A percentile compares a stretch with the other conserved stretches of the same genome.
phyloP scores from a whole-genome alignment of 176 grass and related monocot species.

The Oryza longistaminata region DNA sequence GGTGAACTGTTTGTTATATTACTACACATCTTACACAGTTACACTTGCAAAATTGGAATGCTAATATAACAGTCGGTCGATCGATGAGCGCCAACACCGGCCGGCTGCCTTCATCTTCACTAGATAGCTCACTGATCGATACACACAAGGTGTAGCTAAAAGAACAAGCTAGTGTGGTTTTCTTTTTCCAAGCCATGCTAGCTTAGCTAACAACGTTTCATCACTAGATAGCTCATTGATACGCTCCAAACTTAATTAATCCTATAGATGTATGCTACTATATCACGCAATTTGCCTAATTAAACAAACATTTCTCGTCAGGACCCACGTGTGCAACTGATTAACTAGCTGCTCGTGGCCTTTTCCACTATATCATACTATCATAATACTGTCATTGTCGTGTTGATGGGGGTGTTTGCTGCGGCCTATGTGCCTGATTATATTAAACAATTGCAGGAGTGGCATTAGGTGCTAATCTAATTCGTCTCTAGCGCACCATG shows the following conservation, averaged over 20 bases:
- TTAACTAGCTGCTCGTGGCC: constrained; percentile 19
- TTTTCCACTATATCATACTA: neutral
- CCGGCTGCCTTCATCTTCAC: no score
- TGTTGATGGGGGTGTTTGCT: neutral
- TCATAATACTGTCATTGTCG: neutral
- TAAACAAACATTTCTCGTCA: neutral
- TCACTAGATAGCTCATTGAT: neutral
- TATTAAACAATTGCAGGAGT: constrained; percentile 20
- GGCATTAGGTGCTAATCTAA: neutral
- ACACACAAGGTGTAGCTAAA: no score
- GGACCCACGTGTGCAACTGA: constrained; percentile 23
- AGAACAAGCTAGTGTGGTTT: neutral
- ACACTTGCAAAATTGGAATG: no score
- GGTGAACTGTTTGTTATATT: no score
- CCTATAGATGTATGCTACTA: no score
- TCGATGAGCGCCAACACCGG: no score
- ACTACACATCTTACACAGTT: no score
- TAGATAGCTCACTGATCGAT: no score
- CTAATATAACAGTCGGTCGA: no score
- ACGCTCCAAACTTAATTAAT: neutral
- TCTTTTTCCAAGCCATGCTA: neutral
- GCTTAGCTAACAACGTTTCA: neutral
- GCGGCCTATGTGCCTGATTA: neutral
- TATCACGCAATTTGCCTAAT: neutral
- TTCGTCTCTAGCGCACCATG: constrained; percentile 30